Percentiles rank a stretch among this genome's conserved stretches.
phyloP scores from a whole-genome alignment of 1,284 basidiomycete species.

The Irpex sp. region DNA sequence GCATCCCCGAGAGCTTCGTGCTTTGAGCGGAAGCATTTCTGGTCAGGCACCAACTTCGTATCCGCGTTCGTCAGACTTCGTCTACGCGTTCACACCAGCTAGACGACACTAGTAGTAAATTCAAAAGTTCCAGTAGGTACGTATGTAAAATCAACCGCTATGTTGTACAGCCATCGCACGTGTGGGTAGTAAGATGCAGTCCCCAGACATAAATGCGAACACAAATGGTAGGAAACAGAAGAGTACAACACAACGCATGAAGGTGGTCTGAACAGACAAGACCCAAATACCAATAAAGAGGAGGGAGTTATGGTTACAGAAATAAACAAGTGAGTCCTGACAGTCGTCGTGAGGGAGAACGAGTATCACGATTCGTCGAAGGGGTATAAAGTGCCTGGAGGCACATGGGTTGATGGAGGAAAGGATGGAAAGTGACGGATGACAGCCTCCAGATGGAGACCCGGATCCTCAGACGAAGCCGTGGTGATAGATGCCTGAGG shows the following conservation, averaged over 20 bases:
- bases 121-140: background rate
- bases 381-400: background rate
- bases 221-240: background rate
- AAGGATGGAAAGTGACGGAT: background rate
- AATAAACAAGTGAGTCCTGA: background rate
- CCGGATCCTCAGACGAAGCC: background rate
- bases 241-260: conserved; percentile 2
- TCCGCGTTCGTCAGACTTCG: too few species aligned
- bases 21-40: too few species aligned
- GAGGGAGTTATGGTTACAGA: background rate
- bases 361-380: background rate
- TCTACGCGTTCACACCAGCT: background rate
- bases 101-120: background rate
- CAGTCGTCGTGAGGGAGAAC: background rate
- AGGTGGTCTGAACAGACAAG: background rate
- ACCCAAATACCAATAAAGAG: background rate
- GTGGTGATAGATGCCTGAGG: background rate
- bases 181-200: background rate
- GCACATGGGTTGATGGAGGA: background rate
- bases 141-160: background rate
- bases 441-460: background rate
- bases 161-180: conserved; percentile 1
- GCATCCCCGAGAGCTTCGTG: too few species aligned
- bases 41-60: too few species aligned
- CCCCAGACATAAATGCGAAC: background rate